A percentile compares a stretch with the other conserved stretches of the same genome.
phyloP scores from a whole-genome alignment of 352 stramenopile species.

The Pythium apleroticum region DNA sequence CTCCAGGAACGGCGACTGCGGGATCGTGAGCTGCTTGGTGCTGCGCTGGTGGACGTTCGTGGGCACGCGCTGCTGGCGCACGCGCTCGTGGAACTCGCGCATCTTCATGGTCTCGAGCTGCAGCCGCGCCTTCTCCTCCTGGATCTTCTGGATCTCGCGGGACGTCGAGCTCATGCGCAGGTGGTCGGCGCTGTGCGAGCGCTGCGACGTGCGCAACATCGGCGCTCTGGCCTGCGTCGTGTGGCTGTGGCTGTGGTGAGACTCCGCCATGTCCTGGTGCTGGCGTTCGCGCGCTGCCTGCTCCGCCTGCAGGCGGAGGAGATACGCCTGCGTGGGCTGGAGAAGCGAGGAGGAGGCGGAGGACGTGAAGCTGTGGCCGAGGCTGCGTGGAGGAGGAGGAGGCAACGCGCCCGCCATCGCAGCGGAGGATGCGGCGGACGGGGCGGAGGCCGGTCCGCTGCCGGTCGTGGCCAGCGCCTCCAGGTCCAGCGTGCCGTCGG shows the following conservation, averaged over 20 bases:
- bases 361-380: conserved; percentile 5
- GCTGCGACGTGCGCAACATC: conserved; percentile 43
- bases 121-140: conserved; percentile 62
- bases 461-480: conserved; percentile 29
- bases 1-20: conserved; percentile 62
- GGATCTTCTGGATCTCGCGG: conserved; percentile 73
- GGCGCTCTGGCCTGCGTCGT: conserved; percentile 56
- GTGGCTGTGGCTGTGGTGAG: conserved; percentile 2
- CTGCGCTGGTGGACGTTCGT: conserved; percentile 74
- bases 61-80: conserved; percentile 60
- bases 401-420: not conserved
- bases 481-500: conserved; percentile 39
- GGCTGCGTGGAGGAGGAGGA: conserved; percentile 10
- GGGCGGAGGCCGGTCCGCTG: conserved; percentile 17
- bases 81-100: conserved; percentile 75
- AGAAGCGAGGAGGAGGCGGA: conserved; percentile 60
- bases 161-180: conserved; percentile 72
- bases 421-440: conserved; percentile 1
- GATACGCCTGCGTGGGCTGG: conserved; percentile 67
- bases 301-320: conserved; percentile 58
- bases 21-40: conserved; percentile 80
- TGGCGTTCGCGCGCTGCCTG: conserved; percentile 52
- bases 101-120: conserved; percentile 75
- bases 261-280: conserved; percentile 31
- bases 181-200: conserved; percentile 37